Percentiles rank a stretch among this genome's conserved stretches.
phyloP scores from a whole-genome alignment of 2,329 filamentous ascomycete genomes.

The Aspergillus ochraceoroseus region DNA sequence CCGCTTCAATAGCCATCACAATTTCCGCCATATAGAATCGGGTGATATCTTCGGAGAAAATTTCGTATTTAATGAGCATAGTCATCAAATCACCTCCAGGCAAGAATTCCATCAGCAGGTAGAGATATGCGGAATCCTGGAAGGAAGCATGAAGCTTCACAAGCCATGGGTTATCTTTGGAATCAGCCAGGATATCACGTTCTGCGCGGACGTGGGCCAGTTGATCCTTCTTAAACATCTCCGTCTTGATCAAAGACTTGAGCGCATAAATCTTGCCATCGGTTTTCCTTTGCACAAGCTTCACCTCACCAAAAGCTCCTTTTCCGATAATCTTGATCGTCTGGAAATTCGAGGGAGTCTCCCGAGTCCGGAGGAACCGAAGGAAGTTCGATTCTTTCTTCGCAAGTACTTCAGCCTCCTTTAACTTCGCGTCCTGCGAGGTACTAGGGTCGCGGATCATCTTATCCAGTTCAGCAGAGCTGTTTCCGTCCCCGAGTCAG shows the following conservation, averaged over 20 bases:
- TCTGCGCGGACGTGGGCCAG: conserved; percentile 95
- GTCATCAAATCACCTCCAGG: conserved; percentile 98
- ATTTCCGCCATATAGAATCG: conserved; percentile 99
- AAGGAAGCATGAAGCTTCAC: conserved; percentile 98
- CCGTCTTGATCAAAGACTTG: conserved; percentile 96
- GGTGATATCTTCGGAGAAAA: conserved; percentile 97
- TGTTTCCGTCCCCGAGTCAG: conserved; percentile 36
- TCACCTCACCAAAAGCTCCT: conserved; percentile 97
- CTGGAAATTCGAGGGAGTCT: conserved; percentile 88
- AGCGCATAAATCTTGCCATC: conserved; percentile 97
- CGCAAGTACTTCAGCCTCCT: conserved; percentile 77
- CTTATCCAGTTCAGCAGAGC: conserved; percentile 86
- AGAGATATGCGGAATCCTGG: conserved; percentile 91
- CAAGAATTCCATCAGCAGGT: conserved; percentile 99
- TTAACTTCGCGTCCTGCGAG: conserved; percentile 69
- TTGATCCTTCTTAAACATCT: conserved; percentile 99
- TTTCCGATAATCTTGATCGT: conserved; percentile 99
- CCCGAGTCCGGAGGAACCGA: conserved; percentile 87
- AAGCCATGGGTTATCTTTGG: conserved; percentile 94
- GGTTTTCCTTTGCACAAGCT: conserved; percentile 91
- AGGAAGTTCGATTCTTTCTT: conserved; percentile 89
- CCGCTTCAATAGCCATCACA: conserved; percentile 94
- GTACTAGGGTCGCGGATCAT: conserved; percentile 73
- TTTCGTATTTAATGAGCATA: conserved; percentile 99
- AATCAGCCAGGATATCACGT: conserved; percentile 94